phyloP scores from a whole-genome alignment of 768 basidiomycete genomes.

The Ephemerocybe angulata region DNA sequence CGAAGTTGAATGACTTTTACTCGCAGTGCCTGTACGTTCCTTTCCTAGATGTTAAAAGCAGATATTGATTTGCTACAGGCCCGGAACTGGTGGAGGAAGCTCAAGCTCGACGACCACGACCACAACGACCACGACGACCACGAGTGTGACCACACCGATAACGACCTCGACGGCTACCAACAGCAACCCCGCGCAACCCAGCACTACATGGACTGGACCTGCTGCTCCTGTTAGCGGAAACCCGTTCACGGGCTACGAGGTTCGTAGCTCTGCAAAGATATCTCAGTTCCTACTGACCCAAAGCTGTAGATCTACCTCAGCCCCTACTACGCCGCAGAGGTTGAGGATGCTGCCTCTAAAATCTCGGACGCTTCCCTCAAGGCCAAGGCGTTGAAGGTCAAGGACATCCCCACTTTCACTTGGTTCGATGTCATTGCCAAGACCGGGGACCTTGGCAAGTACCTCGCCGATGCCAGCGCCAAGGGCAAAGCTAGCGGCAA shows the following conservation, averaged over 20 bases:
- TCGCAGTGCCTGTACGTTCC: conserved; percentile 43
- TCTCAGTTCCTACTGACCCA: not conserved
- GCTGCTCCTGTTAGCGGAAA: conserved; percentile 44
- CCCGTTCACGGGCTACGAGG: conserved; percentile 49
- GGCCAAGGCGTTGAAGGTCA: conserved; percentile 50
- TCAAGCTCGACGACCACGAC: conserved; percentile 7
- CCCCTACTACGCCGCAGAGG: conserved; percentile 55
- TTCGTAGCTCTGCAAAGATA: conserved; percentile 15
- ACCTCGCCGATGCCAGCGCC: conserved; percentile 52
- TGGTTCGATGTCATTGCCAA: conserved; percentile 60
- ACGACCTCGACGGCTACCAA: conserved; percentile 20
- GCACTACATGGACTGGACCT: conserved; percentile 27
- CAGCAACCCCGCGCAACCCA: conserved; percentile 20
- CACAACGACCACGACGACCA: conserved; percentile 16
- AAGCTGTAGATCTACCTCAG: conserved; percentile 44
- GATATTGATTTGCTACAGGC: too few relatives aligned
- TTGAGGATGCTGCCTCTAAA: conserved; percentile 42
- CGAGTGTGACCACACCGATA: conserved; percentile 15
- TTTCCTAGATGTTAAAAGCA: too few relatives aligned
- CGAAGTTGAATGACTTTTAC: conserved; percentile 33
- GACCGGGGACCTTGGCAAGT: conserved; percentile 49
- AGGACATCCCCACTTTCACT: conserved; percentile 58
- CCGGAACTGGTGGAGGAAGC: too few relatives aligned
- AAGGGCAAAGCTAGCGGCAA: conserved; percentile 41
- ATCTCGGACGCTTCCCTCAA: conserved; percentile 48